A percentile compares a stretch with the other conserved stretches of the same genome.
These are phyloP conservation scores for Dendrobium nobile DNA, from an alignment of 106 monocot genomes.

Conservation along the genomic window DNA sequence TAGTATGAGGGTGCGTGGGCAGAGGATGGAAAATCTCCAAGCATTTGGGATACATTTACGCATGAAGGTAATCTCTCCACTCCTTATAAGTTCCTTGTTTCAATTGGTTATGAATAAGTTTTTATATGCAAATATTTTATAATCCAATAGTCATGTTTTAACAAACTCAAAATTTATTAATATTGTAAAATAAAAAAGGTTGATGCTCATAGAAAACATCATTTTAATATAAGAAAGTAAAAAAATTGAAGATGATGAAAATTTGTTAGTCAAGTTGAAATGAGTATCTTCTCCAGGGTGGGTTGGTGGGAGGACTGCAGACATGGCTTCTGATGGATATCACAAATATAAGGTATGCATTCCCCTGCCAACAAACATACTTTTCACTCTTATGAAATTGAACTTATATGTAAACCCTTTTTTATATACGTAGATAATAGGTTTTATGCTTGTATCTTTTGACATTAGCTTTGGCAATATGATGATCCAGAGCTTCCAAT, in stretches of 20 bases:
- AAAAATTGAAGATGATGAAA: too few species aligned
- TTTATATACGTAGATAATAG: too few species aligned
- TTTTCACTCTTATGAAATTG: too few species aligned
- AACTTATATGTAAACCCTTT: too few species aligned
- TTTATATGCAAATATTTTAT: neutral
- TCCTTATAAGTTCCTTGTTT: neutral
- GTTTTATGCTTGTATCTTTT: too few species aligned
- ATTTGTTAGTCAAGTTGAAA: neutral
- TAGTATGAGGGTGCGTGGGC: slow-evolving; percentile 10
- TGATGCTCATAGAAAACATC: neutral
- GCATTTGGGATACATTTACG: slow-evolving; percentile 14
- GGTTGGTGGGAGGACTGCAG: slow-evolving; percentile 31
- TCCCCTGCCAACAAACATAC: neutral
- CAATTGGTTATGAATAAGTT: neutral
- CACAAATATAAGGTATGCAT: slow-evolving; percentile 66
- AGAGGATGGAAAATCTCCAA: slow-evolving; percentile 12
- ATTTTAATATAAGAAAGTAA: neutral
- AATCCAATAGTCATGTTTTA: neutral
- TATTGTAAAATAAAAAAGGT: neutral
- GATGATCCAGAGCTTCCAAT: too few species aligned
- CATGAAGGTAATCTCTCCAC: neutral
- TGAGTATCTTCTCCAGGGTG: neutral
- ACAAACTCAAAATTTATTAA: neutral
- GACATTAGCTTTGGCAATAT: too few species aligned
- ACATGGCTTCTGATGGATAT: slow-evolving; percentile 58